phyloP scores from a whole-genome alignment of 805 yeast genomes.

The Dipodascus albidus region DNA sequence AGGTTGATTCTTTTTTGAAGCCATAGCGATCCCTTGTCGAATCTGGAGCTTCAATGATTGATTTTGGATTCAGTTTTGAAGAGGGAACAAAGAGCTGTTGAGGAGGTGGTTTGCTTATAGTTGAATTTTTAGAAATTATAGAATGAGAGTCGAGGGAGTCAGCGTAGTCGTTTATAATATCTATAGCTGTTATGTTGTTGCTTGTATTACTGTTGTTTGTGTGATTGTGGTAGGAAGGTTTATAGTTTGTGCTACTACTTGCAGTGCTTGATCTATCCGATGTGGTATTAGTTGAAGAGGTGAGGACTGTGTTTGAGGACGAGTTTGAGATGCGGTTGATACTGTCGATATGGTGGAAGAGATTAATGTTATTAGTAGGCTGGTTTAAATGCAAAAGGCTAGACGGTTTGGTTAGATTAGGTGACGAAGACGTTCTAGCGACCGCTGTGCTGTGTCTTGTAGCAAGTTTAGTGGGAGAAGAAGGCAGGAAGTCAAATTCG shows the following conservation, averaged over 20 bases:
- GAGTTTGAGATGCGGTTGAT: background rate
- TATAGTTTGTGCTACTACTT: background rate
- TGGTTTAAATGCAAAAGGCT: background rate
- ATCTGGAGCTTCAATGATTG: background rate
- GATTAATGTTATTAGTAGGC: background rate
- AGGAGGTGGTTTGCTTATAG: background rate
- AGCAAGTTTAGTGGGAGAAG: no score
- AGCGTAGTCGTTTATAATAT: background rate
- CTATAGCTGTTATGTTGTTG: background rate
- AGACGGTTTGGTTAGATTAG: background rate
- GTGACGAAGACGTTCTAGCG: background rate
- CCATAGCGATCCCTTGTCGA: slow-evolving; percentile 65
- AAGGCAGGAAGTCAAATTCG: slow-evolving; percentile 1
- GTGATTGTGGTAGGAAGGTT: background rate
- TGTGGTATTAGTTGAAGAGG: background rate
- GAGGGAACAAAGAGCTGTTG: background rate
- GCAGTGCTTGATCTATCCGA: background rate
- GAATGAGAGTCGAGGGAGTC: background rate
- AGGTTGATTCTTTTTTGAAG: slow-evolving; percentile 55
- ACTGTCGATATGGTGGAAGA: background rate
- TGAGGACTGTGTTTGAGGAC: background rate
- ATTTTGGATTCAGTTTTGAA: background rate
- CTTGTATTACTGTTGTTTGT: background rate
- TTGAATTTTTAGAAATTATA: background rate
- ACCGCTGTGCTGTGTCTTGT: background rate